Conservation (phyloP, 495 filamentous ascomycete genomes). For the Neurospora tetraspora region DNA sequence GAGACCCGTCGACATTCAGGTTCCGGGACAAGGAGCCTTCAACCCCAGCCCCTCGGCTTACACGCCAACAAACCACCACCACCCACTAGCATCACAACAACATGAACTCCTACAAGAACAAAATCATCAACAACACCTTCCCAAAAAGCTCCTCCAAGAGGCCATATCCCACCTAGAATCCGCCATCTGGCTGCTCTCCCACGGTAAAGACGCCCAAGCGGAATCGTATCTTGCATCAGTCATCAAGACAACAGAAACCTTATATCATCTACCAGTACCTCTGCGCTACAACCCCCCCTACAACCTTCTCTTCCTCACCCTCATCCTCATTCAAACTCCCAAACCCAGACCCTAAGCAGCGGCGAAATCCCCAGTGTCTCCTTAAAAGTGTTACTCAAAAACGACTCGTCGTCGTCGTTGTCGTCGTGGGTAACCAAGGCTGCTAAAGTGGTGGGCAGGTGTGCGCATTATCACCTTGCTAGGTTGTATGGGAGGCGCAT, state of each 20-base stretch:
- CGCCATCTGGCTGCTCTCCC: neutral
- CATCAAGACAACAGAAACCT: neutral
- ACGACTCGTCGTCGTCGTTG: neutral
- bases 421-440: neutral
- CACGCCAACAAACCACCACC: neutral
- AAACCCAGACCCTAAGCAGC: no score
- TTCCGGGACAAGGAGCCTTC: neutral
- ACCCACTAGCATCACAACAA: neutral
- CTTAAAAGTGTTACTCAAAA: neutral
- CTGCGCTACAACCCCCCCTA: neutral
- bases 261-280: neutral
- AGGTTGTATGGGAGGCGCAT: conserved; percentile 1
- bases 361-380: neutral
- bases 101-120: neutral
- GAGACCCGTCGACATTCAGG: neutral
- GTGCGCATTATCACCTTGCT: conserved; percentile 11
- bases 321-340: neutral
- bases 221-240: neutral
- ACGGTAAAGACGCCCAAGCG: neutral
- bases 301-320: neutral
- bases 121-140: neutral
- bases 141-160: neutral
- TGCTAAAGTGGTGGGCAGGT: conserved; percentile 5
- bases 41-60: neutral
- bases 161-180: neutral